A percentile compares a stretch with the other conserved stretches of the same genome.
Evolutionary conservation across 2,329 filamentous ascomycete species (phyloP).

Genomic region (Nannizziopsis barbatae): DNA sequence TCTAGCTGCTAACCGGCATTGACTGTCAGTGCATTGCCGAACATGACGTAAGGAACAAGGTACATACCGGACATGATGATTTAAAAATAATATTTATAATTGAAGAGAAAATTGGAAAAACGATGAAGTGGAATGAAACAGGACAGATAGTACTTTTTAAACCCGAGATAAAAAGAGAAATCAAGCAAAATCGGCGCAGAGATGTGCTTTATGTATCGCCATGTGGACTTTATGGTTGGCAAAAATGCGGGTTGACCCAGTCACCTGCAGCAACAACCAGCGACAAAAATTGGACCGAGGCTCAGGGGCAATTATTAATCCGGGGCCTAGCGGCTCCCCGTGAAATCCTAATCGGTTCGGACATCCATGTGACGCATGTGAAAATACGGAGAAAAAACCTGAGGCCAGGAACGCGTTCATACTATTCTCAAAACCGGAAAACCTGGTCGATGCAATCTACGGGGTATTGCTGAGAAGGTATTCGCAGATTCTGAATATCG

Average conservation of each 20-base stretch:
- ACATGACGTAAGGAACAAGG: slow-evolving; percentile 9
- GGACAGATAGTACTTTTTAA: neutral
- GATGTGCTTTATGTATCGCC: neutral
- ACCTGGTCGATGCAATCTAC: no score
- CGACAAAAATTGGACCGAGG: slow-evolving; percentile 25
- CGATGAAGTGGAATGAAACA: no score
- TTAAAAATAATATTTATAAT: neutral
- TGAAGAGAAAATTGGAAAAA: neutral
- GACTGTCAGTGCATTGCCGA: neutral
- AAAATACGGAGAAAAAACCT: neutral
- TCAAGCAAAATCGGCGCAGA: neutral
- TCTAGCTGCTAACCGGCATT: slow-evolving; percentile 35
- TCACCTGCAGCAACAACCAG: neutral
- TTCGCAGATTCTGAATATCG: no score
- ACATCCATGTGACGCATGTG: slow-evolving; percentile 2
- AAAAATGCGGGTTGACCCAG: no score
- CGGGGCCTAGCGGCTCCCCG: slow-evolving; percentile 8
- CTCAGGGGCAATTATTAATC: slow-evolving; percentile 20
- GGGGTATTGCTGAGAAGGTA: no score
- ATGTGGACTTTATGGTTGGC: no score
- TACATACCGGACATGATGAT: slow-evolving; percentile 35
- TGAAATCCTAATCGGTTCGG: slow-evolving; percentile 5
- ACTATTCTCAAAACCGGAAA: neutral
- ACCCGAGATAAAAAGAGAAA: neutral
- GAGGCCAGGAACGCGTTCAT: neutral